These are phyloP conservation scores for Neurospora crassa DNA, from an alignment of 2,329 filamentous ascomycete genomes.

Conservation along the genomic window DNA sequence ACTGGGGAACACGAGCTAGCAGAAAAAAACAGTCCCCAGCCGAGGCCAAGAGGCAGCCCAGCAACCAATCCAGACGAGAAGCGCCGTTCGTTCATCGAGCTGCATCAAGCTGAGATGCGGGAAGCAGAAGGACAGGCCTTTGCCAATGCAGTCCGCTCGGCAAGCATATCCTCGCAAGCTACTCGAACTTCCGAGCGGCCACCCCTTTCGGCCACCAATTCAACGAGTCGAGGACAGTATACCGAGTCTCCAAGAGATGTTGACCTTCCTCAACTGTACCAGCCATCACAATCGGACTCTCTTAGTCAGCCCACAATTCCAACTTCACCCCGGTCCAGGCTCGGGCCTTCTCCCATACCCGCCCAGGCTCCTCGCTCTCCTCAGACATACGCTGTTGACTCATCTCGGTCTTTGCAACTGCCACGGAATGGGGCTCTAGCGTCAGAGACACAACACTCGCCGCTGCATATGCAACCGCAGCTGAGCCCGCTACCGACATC, in stretches of 20 bases:
- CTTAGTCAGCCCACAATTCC: neutral
- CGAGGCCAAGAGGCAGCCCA: slow-evolving; percentile 27
- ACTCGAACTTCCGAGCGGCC: slow-evolving; percentile 19
- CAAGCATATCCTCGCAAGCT: slow-evolving; percentile 22
- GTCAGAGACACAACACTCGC: neutral
- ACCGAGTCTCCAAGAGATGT: slow-evolving; percentile 17
- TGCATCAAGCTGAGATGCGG: slow-evolving; percentile 50
- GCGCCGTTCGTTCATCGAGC: slow-evolving; percentile 48
- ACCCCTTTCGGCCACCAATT: slow-evolving; percentile 21
- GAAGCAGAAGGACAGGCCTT: slow-evolving; percentile 51
- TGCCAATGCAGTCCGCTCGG: slow-evolving; percentile 36
- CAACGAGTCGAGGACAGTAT: slow-evolving; percentile 7
- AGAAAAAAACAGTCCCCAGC: slow-evolving; percentile 20
- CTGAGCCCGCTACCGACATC: neutral
- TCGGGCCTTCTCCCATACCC: slow-evolving; percentile 1
- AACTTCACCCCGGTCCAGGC: neutral
- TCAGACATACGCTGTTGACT: neutral
- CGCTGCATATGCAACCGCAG: neutral
- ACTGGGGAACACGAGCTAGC: slow-evolving; percentile 22
- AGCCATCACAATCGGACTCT: slow-evolving; percentile 1
- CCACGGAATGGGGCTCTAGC: neutral
- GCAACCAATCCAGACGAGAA: slow-evolving; percentile 37
- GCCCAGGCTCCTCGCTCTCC: neutral
- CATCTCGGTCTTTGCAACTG: neutral
- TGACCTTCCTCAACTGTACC: slow-evolving; percentile 3